Evolutionary conservation across 2,329 filamentous ascomycete genomes (phyloP).

Genomic region (Xylaria sp.): DNA sequence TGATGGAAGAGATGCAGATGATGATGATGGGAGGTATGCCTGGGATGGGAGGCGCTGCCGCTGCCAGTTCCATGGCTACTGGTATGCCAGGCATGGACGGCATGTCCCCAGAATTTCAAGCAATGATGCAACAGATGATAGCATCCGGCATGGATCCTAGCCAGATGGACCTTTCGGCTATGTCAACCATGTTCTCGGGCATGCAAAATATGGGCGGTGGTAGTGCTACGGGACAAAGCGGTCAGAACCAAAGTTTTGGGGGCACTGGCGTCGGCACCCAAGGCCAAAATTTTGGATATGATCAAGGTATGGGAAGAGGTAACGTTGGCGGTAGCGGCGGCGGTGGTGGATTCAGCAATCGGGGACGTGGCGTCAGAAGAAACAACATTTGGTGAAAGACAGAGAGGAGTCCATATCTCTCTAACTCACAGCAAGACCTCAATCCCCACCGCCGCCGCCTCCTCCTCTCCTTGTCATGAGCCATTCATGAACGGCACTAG

Average conservation of each 20-base stretch:
- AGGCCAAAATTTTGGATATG: conserved; percentile 43
- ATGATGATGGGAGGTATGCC: conserved; percentile 60
- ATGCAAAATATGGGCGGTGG: conserved; percentile 46
- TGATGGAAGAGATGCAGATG: conserved; percentile 62
- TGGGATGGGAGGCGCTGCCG: conserved; percentile 34
- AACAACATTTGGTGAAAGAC: conserved; percentile 25
- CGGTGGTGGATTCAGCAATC: conserved; percentile 21
- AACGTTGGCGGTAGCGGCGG: conserved; percentile 29
- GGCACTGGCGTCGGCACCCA: conserved; percentile 45
- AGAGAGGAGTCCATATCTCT: too few species aligned
- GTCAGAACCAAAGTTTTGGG: conserved; percentile 48
- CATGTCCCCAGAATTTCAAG: conserved; percentile 62
- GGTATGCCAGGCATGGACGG: conserved; percentile 55
- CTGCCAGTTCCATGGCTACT: conserved; percentile 28
- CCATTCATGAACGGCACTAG: too few species aligned
- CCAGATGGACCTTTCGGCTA: conserved; percentile 58
- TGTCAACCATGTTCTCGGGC: conserved; percentile 55
- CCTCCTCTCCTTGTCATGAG: too few species aligned
- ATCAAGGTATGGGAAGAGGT: conserved; percentile 31
- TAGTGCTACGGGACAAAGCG: conserved; percentile 40
- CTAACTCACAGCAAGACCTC: too few species aligned
- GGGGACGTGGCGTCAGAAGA: conserved; percentile 29
- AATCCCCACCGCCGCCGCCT: too few species aligned
- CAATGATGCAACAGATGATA: conserved; percentile 68
- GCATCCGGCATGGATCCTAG: conserved; percentile 58